Conservation (phyloP, 2,329 filamentous ascomycete species). For the Hypoxylon sp. region DNA sequence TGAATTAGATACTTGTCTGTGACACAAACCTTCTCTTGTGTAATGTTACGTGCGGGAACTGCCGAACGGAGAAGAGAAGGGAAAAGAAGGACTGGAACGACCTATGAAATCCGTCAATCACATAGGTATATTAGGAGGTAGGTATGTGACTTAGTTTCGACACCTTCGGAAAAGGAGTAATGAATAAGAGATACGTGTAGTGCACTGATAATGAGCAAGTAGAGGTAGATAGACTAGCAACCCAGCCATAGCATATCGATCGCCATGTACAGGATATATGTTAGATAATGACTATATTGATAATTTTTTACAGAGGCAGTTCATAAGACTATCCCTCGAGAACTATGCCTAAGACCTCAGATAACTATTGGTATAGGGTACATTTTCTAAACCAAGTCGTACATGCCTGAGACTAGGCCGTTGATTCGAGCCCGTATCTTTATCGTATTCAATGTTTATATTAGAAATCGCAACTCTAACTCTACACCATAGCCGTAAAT, state of each 20-base stretch:
- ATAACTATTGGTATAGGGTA: not conserved
- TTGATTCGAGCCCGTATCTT: not conserved
- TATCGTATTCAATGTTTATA: no score
- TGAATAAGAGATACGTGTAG: not conserved
- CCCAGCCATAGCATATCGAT: not conserved
- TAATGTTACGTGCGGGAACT: not conserved
- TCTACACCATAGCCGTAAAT: not conserved
- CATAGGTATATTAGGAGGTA: not conserved
- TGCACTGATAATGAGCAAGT: not conserved
- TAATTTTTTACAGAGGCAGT: not conserved
- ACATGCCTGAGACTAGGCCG: not conserved
- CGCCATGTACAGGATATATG: not conserved
- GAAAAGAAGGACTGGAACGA: not conserved
- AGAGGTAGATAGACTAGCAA: not conserved
- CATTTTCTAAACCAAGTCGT: not conserved
- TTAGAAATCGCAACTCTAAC: no score
- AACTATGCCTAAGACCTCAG: not conserved
- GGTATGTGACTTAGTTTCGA: not conserved
- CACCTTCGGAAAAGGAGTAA: not conserved
- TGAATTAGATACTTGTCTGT: not conserved
- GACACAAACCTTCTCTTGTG: not conserved
- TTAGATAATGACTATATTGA: not conserved
- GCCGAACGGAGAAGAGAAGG: not conserved
- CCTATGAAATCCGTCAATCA: not conserved
- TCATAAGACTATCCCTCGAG: not conserved